Conservation (phyloP, 2,329 filamentous ascomycete genomes). For the Pseudogymnoascus sp. region DNA sequence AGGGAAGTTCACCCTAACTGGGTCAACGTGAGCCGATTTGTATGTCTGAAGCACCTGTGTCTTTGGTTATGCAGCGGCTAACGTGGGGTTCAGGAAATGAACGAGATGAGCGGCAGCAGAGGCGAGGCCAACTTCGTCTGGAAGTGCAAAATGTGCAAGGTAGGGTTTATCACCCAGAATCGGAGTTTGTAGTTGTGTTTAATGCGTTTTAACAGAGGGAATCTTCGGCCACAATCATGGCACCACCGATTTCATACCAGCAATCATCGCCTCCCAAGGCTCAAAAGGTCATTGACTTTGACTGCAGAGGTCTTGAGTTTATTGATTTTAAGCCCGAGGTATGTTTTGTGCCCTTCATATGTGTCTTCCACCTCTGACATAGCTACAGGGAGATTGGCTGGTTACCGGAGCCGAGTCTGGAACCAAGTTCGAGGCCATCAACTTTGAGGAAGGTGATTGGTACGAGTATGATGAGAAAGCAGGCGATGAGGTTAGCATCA, state of each 20-base stretch:
- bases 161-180: slow-evolving; percentile 32
- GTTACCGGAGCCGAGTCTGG: slow-evolving; percentile 73
- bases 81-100: slow-evolving; percentile 57
- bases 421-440: slow-evolving; percentile 75
- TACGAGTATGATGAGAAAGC: slow-evolving; percentile 97
- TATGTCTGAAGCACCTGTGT: slow-evolving; percentile 31
- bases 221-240: slow-evolving; percentile 77
- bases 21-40: slow-evolving; percentile 82
- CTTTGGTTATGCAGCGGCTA: slow-evolving; percentile 11
- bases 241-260: slow-evolving; percentile 64
- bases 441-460: slow-evolving; percentile 88
- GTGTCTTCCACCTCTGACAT: not conserved
- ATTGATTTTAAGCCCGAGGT: slow-evolving; percentile 86
- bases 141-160: slow-evolving; percentile 98
- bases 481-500: slow-evolving; percentile 85
- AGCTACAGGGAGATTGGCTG: slow-evolving; percentile 75
- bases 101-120: slow-evolving; percentile 85
- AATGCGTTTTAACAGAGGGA: slow-evolving; percentile 51
- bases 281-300: slow-evolving; percentile 79
- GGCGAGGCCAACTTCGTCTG: slow-evolving; percentile 99
- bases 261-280: slow-evolving; percentile 64
- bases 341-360: slow-evolving; percentile 26
- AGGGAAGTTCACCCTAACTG: slow-evolving; percentile 82
- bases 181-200: slow-evolving; percentile 3
- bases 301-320: slow-evolving; percentile 91